These are phyloP conservation scores for Neurospora africana DNA, from an alignment of 495 filamentous ascomycete species.

Conservation along the genomic window DNA sequence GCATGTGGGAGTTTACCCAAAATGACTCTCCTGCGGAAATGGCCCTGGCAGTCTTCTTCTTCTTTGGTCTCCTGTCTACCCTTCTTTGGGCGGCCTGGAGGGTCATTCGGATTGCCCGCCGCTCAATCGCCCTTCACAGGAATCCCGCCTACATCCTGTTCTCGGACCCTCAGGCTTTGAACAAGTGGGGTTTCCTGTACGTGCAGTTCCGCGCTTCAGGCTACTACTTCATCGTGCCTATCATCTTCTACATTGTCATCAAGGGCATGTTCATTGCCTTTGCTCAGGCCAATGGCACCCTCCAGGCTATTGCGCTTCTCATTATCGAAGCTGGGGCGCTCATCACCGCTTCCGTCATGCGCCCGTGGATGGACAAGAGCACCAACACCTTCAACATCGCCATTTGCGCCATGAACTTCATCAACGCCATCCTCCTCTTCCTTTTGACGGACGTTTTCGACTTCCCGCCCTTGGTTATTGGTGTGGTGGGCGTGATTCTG, in stretches of 20 bases:
- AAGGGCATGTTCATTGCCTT: conserved; percentile 91
- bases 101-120: conserved; percentile 78
- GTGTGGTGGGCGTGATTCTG: conserved; percentile 89
- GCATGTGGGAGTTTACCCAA: conserved; percentile 87
- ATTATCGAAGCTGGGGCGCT: conserved; percentile 77
- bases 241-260: conserved; percentile 66
- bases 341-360: conserved; percentile 66
- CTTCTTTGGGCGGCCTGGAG: conserved; percentile 84
- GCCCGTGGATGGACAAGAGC: conserved; percentile 99
- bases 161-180: conserved; percentile 81
- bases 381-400: conserved; percentile 96
- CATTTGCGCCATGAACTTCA: conserved; percentile 80
- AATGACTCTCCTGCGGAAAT: conserved; percentile 81
- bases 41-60: conserved; percentile 79
- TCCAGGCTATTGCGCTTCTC: conserved; percentile 76
- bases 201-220: conserved; percentile 94
- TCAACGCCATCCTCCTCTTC: conserved; percentile 79
- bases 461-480: conserved; percentile 75
- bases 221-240: conserved; percentile 90
- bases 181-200: conserved; percentile 99
- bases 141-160: conserved; percentile 97
- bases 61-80: conserved; percentile 68
- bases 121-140: conserved; percentile 83
- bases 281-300: conserved; percentile 58
- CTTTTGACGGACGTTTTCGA: conserved; percentile 78